These are phyloP conservation scores for Umbelopsis sp. DNA, from an alignment of 192 early-diverging fungal species.

Conservation along the genomic window DNA sequence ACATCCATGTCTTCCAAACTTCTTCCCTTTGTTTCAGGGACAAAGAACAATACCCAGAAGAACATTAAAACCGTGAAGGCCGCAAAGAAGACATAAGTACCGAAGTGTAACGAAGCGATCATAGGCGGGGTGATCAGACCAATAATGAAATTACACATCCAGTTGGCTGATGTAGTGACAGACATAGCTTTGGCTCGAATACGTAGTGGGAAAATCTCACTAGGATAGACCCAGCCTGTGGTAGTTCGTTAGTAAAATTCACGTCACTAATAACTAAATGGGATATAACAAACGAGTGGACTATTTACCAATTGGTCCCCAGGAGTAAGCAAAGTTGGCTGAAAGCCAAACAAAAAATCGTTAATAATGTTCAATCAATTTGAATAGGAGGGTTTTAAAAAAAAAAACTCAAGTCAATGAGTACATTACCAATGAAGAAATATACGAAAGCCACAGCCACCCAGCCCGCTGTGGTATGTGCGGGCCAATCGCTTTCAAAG, in stretches of 20 bases:
- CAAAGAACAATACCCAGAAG: conserved; percentile 60
- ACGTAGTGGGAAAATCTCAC: conserved; percentile 79
- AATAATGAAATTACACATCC: conserved; percentile 79
- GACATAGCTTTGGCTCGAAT: conserved; percentile 80
- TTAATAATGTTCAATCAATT: not conserved
- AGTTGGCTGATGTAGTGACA: conserved; percentile 77
- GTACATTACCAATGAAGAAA: conserved; percentile 55
- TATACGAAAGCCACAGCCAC: conserved; percentile 65
- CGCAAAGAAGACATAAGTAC: conserved; percentile 65
- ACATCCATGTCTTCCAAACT: conserved; percentile 76
- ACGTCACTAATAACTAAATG: conserved; percentile 7
- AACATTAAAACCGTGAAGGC: conserved; percentile 50
- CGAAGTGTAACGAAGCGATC: conserved; percentile 53
- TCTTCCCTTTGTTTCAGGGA: conserved; percentile 69
- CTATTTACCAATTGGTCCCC: conserved; percentile 71
- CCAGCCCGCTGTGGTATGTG: conserved; percentile 29
- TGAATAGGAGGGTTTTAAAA: no score
- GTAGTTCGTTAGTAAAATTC: conserved; percentile 67
- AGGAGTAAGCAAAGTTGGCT: conserved; percentile 71
- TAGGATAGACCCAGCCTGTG: conserved; percentile 36
- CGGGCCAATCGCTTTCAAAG: conserved; percentile 39
- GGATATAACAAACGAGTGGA: conserved; percentile 15
- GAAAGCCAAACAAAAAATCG: not conserved
- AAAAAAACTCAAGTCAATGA: not conserved
- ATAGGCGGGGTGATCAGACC: conserved; percentile 67